Evolutionary conservation across 257 asterid species (phyloP), one percentile per base, ranked within the genome.

Genomic region (Paraleonurus japonicus): DNA sequence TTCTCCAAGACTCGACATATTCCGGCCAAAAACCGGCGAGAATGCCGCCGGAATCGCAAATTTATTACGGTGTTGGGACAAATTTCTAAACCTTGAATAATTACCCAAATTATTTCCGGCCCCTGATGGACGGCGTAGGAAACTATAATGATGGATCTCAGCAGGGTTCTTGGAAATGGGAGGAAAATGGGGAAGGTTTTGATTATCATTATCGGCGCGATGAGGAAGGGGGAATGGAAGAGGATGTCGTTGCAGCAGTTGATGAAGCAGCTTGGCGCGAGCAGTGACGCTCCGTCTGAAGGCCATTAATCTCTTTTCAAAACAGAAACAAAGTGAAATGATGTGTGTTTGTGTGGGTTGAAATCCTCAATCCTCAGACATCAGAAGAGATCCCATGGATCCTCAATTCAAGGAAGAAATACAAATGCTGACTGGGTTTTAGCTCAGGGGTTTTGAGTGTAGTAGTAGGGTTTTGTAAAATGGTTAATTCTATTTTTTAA

Each of bases 281-380:
- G 92, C 69, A 32, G 83, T 66, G 61, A 89, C 70, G 74, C 88
- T 82, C 51, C 96, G 89, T 66, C 96, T 80, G 66, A 82, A 85
- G 8, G 96, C 92, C 98, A 92, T 92, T 47, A 47, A 47, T 47
- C 50, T 35, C 8, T 35, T 9, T 35, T 2, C 12, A 35, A 1
- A 35, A 35, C 13, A 35, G 13, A 35, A 35, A 35, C 43, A 35
- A 8, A 35, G 43, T 35, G 43, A 35, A 35, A 35, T 7, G 37
- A 32, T 32, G 7, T 32, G 7, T 32, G n/a, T n/a, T n/a, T n/a
- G n/a, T n/a, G n/a, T n/a, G n/a, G n/a, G n/a, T n/a, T n/a, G n/a
- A n/a, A n/a, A n/a, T n/a, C n/a, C n/a, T n/a, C n/a, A n/a, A n/a
- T n/a, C n/a, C n/a, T n/a, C n/a, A n/a, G n/a, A n/a, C n/a, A n/a